Percentiles rank a stretch among this genome's conserved stretches.
phyloP scores from a whole-genome alignment of 1,284 basidiomycete species.

The Cystobasidium pallidum region DNA sequence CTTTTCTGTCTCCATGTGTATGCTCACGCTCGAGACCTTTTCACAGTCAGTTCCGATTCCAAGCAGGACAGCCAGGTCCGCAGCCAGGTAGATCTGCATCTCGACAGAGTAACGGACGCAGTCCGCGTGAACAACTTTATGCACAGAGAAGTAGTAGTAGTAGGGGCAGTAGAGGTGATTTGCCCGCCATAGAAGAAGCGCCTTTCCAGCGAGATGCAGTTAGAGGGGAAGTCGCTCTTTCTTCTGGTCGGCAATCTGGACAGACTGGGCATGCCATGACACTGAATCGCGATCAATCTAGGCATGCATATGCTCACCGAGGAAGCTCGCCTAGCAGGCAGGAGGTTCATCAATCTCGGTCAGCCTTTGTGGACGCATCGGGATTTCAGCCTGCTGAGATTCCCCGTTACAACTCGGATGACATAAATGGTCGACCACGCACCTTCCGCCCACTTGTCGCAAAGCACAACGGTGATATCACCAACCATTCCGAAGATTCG shows the following conservation, averaged over 20 bases:
- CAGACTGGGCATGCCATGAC: background rate
- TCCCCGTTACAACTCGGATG: background rate
- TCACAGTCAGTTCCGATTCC: slow-evolving; percentile 4
- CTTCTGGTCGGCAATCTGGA: background rate
- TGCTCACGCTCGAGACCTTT: background rate
- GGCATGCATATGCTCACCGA: background rate
- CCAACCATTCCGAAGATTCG: background rate
- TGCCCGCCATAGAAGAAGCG: slow-evolving; percentile 15
- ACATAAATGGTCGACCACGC: slow-evolving; percentile 1
- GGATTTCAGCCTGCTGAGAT: background rate
- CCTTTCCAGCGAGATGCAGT: slow-evolving; percentile 16
- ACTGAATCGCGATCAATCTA: background rate
- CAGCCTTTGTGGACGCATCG: slow-evolving; percentile 10
- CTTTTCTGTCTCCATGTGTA: background rate
- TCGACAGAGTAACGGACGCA: slow-evolving; percentile 1
- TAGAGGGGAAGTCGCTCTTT: background rate
- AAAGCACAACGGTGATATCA: background rate
- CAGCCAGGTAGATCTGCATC: background rate
- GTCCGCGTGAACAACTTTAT: background rate
- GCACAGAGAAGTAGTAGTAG: slow-evolving; percentile 4
- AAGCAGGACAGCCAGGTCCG: background rate
- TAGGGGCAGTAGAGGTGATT: slow-evolving; percentile 1
- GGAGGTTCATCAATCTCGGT: background rate
- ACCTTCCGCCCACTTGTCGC: slow-evolving; percentile 17
- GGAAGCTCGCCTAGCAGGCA: background rate